Percentiles rank a stretch among this genome's conserved stretches.
phyloP scores from a whole-genome alignment of 2,329 filamentous ascomycete genomes.

The Amesomyces nigricolor region DNA sequence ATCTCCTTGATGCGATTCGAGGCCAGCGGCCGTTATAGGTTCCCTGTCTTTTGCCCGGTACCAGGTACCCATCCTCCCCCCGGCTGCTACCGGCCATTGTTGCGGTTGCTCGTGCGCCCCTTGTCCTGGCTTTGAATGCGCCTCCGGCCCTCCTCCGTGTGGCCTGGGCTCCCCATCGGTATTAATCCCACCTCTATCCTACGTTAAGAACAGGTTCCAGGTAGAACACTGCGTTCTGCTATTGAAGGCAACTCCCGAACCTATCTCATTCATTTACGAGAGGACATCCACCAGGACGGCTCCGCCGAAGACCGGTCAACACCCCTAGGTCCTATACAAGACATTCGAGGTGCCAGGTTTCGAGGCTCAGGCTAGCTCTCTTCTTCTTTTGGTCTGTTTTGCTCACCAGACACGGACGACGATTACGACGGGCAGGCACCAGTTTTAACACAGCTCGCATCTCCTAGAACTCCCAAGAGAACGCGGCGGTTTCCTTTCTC shows the following conservation, averaged over 20 bases:
- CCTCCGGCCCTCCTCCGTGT: slow-evolving; percentile 44
- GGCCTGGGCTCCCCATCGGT: slow-evolving; percentile 39
- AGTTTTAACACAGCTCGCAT: slow-evolving; percentile 13
- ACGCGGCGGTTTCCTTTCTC: slow-evolving; percentile 8
- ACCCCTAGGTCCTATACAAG: slow-evolving; percentile 36
- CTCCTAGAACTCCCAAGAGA: slow-evolving; percentile 17
- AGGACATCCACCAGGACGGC: slow-evolving; percentile 34
- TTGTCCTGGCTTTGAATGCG: slow-evolving; percentile 40
- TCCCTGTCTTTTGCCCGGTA: slow-evolving; percentile 38
- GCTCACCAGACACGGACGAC: slow-evolving; percentile 7
- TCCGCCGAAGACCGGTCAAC: slow-evolving; percentile 38
- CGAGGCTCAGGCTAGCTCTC: slow-evolving; percentile 21
- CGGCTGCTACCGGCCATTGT: slow-evolving; percentile 23
- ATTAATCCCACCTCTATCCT: slow-evolving; percentile 45
- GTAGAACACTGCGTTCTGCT: slow-evolving; percentile 33
- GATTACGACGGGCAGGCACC: slow-evolving; percentile 13
- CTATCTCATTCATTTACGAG: slow-evolving; percentile 33
- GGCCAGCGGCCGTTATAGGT: slow-evolving; percentile 34
- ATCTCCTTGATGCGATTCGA: slow-evolving; percentile 24
- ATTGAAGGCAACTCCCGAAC: slow-evolving; percentile 33
- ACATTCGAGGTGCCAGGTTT: slow-evolving; percentile 26
- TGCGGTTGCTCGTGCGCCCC: slow-evolving; percentile 36
- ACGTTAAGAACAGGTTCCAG: slow-evolving; percentile 37
- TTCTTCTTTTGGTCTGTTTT: slow-evolving; percentile 19
- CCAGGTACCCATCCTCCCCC: slow-evolving; percentile 30